phyloP scores from a whole-genome alignment of 2,329 filamentous ascomycete genomes.

The Aschersonia sp. region DNA sequence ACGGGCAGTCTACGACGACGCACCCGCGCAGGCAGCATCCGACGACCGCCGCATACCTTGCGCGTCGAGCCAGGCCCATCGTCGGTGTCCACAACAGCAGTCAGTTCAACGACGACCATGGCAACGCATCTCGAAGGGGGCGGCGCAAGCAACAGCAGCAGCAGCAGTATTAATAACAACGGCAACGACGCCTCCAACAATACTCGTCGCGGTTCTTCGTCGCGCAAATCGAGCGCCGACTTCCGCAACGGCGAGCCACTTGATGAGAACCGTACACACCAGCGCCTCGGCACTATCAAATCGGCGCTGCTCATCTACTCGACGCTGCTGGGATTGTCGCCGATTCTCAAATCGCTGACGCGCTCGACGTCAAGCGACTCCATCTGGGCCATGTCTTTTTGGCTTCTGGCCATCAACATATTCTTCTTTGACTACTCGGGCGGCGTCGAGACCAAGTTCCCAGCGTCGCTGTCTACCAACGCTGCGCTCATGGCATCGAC shows the following conservation, averaged over 20 bases:
- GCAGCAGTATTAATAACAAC: background rate
- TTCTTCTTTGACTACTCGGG: constrained; percentile 96
- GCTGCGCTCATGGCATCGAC: constrained; percentile 94
- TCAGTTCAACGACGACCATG: constrained; percentile 15
- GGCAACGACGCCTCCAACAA: background rate
- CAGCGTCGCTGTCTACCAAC: constrained; percentile 74
- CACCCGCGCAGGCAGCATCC: constrained; percentile 21
- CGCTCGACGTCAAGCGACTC: constrained; percentile 82
- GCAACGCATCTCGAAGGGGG: background rate
- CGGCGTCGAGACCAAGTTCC: constrained; percentile 46
- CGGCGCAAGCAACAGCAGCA: background rate
- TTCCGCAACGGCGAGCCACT: constrained; percentile 12
- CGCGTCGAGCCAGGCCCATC: constrained; percentile 13
- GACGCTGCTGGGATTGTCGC: constrained; percentile 78
- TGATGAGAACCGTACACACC: constrained; percentile 27
- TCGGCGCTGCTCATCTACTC: constrained; percentile 88
- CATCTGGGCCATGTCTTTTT: constrained; percentile 94
- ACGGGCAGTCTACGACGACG: constrained; percentile 19
- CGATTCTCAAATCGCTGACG: constrained; percentile 94
- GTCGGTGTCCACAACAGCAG: constrained; percentile 15
- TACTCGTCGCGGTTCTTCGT: constrained; percentile 5
- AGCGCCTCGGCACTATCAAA: constrained; percentile 67
- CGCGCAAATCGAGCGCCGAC: constrained; percentile 15
- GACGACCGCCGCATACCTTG: constrained; percentile 17
- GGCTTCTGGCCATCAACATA: constrained; percentile 87